Base-by-base conservation (phyloP, 2,329 filamentous ascomycete species). In the Colletotrichum ledebouriae region DNA sequence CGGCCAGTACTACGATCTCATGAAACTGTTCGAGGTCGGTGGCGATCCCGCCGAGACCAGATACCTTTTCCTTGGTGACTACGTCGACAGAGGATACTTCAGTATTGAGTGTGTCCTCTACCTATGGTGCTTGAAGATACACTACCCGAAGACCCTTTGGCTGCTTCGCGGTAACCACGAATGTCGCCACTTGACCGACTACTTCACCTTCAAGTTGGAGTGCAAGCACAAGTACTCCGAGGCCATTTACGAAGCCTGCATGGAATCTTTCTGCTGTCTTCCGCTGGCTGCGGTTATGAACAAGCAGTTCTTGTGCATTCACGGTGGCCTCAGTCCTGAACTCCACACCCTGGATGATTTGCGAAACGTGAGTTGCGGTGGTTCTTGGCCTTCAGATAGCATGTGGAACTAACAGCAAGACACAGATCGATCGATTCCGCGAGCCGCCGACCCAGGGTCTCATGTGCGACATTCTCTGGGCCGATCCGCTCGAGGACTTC, bases 141-240 rank as follows among this genome's bases (percentile, higher is more conserved):
- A 97, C 89, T 99, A 98, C 78, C 96, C 96, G 61, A 94, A 98
- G 81, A 95, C 94, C 20, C 89, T 99, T 65, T 99, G 96, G 96
- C 87, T 99, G 74, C 89, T 99, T 73, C 93, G 96, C 76, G 96
- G 96, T 73, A 99, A 99, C 82, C 96, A 99, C 83, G 96, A 99
- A 83, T 99, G 96, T 81, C 92, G 96, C 76, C 96, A 99, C 84
- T 87, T 99, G 87, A 99, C 96, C 66, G 96, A 99, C 79, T 99
- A 99, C 86, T 99, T 99, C 83, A 99, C 96, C 70, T 99, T 99
- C 86, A 98, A 99, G 86, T 90, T 99, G 67, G 96, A 99, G 81
- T 99, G 96, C 87, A 98, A 97, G 85, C 96, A 99, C 88, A 99
- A 99, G 82, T 99, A 99, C 83, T 97, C 94, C 39, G 96, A 98